Evolutionary conservation across 2,329 filamentous ascomycete species (phyloP).

Genomic region (Penicillium sp.): DNA sequence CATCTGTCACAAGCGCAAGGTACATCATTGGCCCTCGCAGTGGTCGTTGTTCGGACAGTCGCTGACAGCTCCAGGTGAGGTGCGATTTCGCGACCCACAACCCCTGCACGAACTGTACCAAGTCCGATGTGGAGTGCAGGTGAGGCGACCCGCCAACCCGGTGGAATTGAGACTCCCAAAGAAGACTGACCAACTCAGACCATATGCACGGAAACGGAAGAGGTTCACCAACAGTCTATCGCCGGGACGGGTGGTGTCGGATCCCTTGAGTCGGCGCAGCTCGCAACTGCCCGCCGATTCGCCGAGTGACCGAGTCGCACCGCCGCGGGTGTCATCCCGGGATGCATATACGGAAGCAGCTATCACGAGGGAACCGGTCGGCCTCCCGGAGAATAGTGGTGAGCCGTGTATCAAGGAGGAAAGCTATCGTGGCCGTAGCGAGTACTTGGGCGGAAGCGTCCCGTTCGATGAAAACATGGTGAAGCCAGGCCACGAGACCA

Average conservation of each 20-base stretch:
- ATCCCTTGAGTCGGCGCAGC: conserved; percentile 21
- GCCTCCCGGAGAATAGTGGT: conserved; percentile 9
- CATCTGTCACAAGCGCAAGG: conserved; percentile 46
- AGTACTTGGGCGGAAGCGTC: conserved; percentile 26
- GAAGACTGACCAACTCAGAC: conserved; percentile 13
- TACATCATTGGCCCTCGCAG: conserved; percentile 22
- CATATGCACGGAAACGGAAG: conserved; percentile 31
- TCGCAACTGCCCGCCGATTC: conserved; percentile 17
- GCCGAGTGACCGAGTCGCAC: conserved; percentile 5
- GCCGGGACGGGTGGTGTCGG: conserved; percentile 13
- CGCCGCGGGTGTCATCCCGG: conserved; percentile 9
- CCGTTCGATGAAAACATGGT: conserved; percentile 32
- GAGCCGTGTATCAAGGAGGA: conserved; percentile 26
- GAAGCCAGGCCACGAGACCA: conserved; percentile 25
- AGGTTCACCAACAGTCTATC: conserved; percentile 39
- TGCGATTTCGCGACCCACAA: conserved; percentile 28
- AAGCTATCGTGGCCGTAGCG: conserved; percentile 28
- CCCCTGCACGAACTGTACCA: conserved; percentile 28
- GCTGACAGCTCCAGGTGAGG: conserved; percentile 24
- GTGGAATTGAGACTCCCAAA: too few relatives aligned
- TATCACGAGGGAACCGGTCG: conserved; percentile 1
- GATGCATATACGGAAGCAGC: conserved; percentile 4
- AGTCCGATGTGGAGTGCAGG: conserved; percentile 26
- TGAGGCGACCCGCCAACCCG: conserved; percentile 9
- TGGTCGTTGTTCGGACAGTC: background rate